A percentile compares a stretch with the other conserved stretches of the same genome.
These are phyloP conservation scores for Hanseniaspora mollemarum DNA, from an alignment of 805 yeast species.

Conservation along the genomic window DNA sequence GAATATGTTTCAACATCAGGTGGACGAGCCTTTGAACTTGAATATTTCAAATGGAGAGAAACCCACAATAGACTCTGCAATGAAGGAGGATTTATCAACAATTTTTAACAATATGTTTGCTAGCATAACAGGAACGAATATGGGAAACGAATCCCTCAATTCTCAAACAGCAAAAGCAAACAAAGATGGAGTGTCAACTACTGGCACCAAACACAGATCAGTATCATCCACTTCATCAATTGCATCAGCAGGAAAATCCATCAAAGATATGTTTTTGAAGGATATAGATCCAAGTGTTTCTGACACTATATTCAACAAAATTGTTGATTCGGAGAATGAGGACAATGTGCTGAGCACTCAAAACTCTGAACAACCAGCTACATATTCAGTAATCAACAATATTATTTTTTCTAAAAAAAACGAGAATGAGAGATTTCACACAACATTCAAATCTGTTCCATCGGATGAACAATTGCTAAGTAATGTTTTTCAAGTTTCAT, in stretches of 20 bases:
- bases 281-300: neutral
- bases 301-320: neutral
- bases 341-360: neutral
- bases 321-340: neutral
- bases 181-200: neutral
- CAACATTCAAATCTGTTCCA: constrained; percentile 55
- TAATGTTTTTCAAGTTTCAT: constrained; percentile 73
- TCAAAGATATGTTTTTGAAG: constrained; percentile 11
- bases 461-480: constrained; percentile 62
- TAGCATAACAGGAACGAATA: constrained; percentile 4
- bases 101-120: constrained; percentile 7
- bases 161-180: neutral
- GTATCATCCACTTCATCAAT: constrained; percentile 6
- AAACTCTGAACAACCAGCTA: neutral
- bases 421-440: constrained; percentile 68
- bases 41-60: neutral
- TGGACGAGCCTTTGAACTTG: neutral
- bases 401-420: constrained; percentile 48
- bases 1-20: neutral
- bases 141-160: neutral
- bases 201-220: neutral
- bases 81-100: constrained; percentile 1
- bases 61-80: neutral
- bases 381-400: neutral
- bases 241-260: constrained; percentile 8